A percentile compares a stretch with the other conserved stretches of the same genome.
Conservation (phyloP, 805 yeast genomes). For the Yamadazyma insecticola region DNA sequence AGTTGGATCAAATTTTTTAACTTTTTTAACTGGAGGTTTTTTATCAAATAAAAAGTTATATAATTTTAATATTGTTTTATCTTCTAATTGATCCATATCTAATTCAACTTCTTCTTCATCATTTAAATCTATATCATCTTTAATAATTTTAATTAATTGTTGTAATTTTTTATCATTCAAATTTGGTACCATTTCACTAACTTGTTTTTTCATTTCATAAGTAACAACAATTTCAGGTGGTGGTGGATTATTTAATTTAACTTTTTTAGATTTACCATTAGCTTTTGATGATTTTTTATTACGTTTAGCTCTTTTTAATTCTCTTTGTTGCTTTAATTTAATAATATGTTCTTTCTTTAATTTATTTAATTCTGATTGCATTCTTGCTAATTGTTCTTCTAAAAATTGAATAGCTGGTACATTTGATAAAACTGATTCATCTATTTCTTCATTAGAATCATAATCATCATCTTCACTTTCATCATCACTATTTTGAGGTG, state of each 20-base stretch:
- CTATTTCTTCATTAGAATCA: constrained; percentile 58
- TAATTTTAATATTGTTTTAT: constrained; percentile 72
- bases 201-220: constrained; percentile 94
- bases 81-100: constrained; percentile 90
- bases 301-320: constrained; percentile 43
- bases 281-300: constrained; percentile 36
- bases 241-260: constrained; percentile 21
- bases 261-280: constrained; percentile 10
- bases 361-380: constrained; percentile 79
- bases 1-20: constrained; percentile 24
- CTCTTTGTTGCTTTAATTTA: constrained; percentile 59
- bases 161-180: constrained; percentile 76
- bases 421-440: constrained; percentile 49
- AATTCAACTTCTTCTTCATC: constrained; percentile 91
- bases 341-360: constrained; percentile 76
- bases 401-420: constrained; percentile 88
- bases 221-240: no score
- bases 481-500: constrained; percentile 49
- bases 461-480: constrained; percentile 28
- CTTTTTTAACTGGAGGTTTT: constrained; percentile 32
- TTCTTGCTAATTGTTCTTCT: constrained; percentile 79
- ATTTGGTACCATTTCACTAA: constrained; percentile 78
- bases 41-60: constrained; percentile 69
- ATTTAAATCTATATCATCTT: constrained; percentile 51
- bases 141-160: constrained; percentile 79